Base-by-base conservation (phyloP, 2,329 filamentous ascomycete genomes). In the Cladobotryum protrusum region DNA sequence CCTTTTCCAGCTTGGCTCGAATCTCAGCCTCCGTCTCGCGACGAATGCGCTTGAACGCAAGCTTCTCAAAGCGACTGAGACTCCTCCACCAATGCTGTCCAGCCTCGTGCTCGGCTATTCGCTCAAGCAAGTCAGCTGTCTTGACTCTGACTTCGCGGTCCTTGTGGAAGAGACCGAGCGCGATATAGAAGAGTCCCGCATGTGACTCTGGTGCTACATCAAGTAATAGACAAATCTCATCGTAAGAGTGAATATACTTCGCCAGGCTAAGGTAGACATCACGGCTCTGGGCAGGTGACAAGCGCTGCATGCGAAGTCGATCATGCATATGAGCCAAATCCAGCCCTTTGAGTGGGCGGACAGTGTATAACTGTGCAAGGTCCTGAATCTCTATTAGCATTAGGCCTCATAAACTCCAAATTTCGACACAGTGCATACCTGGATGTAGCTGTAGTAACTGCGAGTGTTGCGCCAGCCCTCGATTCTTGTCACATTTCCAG, bases 401-500 rank as follows among this genome's bases (percentile, higher is more conserved):
- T 8, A 29, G 33, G 29, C 12, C 29, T 11, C n/a, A 32, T 34
- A 29, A 37, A 17, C 8, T n/a, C 8, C 11, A n/a, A 6, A 37
- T 37, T 37, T 17, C 35, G n/a, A 37, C n/a, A n/a, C n/a, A 43
- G 5, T 41, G 44, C 73, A 59, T 68, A 84, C 88, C 73, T 95
- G 89, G 56, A 97, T 92, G 64, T 89, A 97, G 57, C 88, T 90
- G 70, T 95, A 96, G 65, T 99, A 99, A 62, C 89, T 95, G 53
- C 93, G 79, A 1, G 93, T 97, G 56, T 89, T 95, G 58, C 93
- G 83, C 93, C 93, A 99, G 50, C 92, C 93, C 71, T 99, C 93
- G 54, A 99, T 95, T 50, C 93, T 80, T 50, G 88, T 89, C 43
- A 93, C 89, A 54, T 95, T 96, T 3, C 90, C 92, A 14, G 90